These are phyloP conservation scores for Chlamydomonas incerta DNA, from an alignment of 139 green algal species.

Conservation along the genomic window DNA sequence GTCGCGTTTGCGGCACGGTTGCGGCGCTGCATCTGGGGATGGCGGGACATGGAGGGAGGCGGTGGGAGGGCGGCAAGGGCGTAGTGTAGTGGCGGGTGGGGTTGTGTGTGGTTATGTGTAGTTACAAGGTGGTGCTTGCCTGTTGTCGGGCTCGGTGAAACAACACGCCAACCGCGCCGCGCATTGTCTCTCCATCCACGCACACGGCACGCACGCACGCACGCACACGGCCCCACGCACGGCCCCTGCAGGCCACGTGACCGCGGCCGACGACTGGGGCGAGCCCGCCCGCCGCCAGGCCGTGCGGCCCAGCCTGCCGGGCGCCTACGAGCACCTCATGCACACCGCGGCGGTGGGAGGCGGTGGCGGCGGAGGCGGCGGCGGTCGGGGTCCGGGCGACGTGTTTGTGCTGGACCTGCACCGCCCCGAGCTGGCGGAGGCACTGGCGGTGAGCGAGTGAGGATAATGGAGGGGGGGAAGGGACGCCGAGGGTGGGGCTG, in stretches of 20 bases:
- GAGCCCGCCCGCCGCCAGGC: constrained; percentile 46
- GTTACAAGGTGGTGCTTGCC: too few species aligned
- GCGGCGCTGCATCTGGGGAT: too few species aligned
- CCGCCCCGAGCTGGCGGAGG: constrained; percentile 16
- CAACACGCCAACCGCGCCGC: too few species aligned
- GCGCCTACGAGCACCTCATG: constrained; percentile 41
- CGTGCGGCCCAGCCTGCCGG: constrained; percentile 41
- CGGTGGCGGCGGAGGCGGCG: not conserved
- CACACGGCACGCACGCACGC: too few species aligned
- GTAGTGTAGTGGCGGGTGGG: too few species aligned
- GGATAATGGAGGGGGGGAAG: not conserved
- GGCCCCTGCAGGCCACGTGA: constrained; percentile 52
- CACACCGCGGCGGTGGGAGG: constrained; percentile 22
- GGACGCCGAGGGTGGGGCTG: too few species aligned
- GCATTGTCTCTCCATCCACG: too few species aligned
- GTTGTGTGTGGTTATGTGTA: too few species aligned
- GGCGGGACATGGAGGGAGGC: too few species aligned
- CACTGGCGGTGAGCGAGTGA: constrained; percentile 37
- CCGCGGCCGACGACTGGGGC: constrained; percentile 74
- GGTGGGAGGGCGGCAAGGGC: too few species aligned
- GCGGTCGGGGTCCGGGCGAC: not conserved
- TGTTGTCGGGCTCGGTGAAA: too few species aligned
- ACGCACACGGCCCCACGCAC: not conserved
- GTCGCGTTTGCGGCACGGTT: too few species aligned
- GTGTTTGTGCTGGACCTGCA: constrained; percentile 63